Percentiles rank a stretch among this genome's conserved stretches.
Evolutionary conservation across 805 yeast species (phyloP).

Genomic region (Teunomyces funiuensis): DNA sequence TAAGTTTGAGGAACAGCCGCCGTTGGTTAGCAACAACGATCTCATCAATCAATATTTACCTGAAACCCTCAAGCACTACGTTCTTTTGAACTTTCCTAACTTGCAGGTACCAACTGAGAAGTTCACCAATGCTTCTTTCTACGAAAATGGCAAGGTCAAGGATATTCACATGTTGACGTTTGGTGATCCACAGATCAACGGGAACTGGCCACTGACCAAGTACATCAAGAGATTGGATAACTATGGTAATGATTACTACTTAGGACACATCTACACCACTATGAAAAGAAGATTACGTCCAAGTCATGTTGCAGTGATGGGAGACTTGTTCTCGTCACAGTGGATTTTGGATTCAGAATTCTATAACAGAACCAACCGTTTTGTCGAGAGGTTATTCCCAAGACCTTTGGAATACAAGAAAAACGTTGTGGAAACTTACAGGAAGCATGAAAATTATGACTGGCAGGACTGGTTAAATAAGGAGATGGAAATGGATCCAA

Average conservation of each 20-base stretch:
- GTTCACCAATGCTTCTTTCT: conserved; percentile 5
- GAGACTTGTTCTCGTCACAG: conserved; percentile 90
- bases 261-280: conserved; percentile 76
- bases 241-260: conserved; percentile 83
- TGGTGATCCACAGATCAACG: conserved; percentile 98
- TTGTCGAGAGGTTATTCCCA: conserved; percentile 66
- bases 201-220: conserved; percentile 71
- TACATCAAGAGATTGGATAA: conserved; percentile 77
- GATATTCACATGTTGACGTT: conserved; percentile 73
- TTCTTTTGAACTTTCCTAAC: conserved; percentile 24
- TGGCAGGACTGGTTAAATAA: conserved; percentile 49
- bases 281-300: conserved; percentile 70
- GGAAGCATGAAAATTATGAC: conserved; percentile 53
- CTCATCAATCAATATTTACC: conserved; percentile 14
- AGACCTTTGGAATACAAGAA: conserved; percentile 52
- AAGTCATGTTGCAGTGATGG: conserved; percentile 82
- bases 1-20: conserved; percentile 12
- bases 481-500: conserved; percentile 40
- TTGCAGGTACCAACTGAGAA: conserved; percentile 12
- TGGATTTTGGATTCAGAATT: conserved; percentile 92
- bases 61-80: conserved; percentile 12
- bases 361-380: conserved; percentile 73
- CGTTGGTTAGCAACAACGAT: conserved; percentile 6
- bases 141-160: conserved; percentile 23
- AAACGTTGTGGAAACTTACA: conserved; percentile 48